A percentile compares a stretch with the other conserved stretches of the same genome.
These are phyloP conservation scores for Sporothrix mexicana DNA, from an alignment of 2,329 filamentous ascomycete genomes.

Conservation along the genomic window DNA sequence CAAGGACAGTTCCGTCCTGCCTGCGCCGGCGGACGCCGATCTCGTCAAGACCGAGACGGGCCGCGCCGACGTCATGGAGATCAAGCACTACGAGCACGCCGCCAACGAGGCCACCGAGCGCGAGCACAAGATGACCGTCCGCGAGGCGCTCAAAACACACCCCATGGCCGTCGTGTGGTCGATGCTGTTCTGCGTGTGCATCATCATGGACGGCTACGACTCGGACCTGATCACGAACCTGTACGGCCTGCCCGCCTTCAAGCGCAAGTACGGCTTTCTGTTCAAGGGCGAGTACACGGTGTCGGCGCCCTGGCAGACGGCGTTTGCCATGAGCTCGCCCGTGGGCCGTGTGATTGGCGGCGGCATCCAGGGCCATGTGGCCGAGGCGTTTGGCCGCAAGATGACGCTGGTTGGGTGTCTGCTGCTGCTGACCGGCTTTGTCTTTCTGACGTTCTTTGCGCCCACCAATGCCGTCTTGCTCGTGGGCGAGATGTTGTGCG, in stretches of 20 bases:
- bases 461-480: slow-evolving; percentile 59
- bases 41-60: slow-evolving; percentile 28
- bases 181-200: slow-evolving; percentile 29
- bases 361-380: slow-evolving; percentile 50
- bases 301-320: slow-evolving; percentile 57
- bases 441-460: slow-evolving; percentile 69
- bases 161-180: slow-evolving; percentile 35
- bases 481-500: slow-evolving; percentile 65
- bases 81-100: slow-evolving; percentile 30
- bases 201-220: slow-evolving; percentile 39
- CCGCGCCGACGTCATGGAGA: slow-evolving; percentile 24
- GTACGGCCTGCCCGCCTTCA: slow-evolving; percentile 36
- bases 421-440: slow-evolving; percentile 46
- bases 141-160: slow-evolving; percentile 37
- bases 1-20: neutral
- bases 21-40: neutral
- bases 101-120: slow-evolving; percentile 29
- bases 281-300: slow-evolving; percentile 47
- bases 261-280: slow-evolving; percentile 41
- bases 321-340: slow-evolving; percentile 46
- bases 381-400: slow-evolving; percentile 30
- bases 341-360: slow-evolving; percentile 57
- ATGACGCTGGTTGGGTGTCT: slow-evolving; percentile 21
- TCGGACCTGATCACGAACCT: slow-evolving; percentile 36
- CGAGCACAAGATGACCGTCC: slow-evolving; percentile 35